phyloP scores from a whole-genome alignment of 2,329 filamentous ascomycete genomes.

The Cordyceps pruinosa region DNA sequence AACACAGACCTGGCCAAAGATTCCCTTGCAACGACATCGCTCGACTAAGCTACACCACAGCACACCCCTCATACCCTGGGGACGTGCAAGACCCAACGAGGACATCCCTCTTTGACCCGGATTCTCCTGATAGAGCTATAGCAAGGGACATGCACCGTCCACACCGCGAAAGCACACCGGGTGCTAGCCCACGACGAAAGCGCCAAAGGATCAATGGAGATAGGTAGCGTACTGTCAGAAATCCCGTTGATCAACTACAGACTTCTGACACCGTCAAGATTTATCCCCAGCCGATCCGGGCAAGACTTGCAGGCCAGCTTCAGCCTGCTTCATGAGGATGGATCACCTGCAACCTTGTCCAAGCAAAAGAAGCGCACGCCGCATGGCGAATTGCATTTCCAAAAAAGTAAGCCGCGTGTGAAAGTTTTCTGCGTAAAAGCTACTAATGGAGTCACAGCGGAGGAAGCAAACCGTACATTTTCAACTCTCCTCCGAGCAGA shows the following conservation, averaged over 20 bases:
- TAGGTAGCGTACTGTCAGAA: conserved; percentile 37
- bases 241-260: neutral
- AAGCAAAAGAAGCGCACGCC: conserved; percentile 77
- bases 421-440: neutral
- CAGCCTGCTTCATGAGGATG: conserved; percentile 84
- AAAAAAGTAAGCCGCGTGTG: conserved; percentile 63
- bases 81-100: conserved; percentile 32
- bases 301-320: conserved; percentile 93
- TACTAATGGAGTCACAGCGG: conserved; percentile 43
- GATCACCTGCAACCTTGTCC: conserved; percentile 84
- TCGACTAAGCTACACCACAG: too few relatives aligned
- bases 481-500: conserved; percentile 82
- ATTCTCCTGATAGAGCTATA: conserved; percentile 44
- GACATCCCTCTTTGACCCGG: conserved; percentile 38
- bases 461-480: conserved; percentile 92
- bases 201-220: conserved; percentile 55
- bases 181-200: conserved; percentile 50
- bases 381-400: conserved; percentile 87
- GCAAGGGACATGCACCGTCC: conserved; percentile 45
- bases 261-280: conserved; percentile 47
- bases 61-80: too few relatives aligned
- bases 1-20: too few relatives aligned
- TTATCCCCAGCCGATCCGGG: conserved; percentile 89
- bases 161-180: conserved; percentile 45
- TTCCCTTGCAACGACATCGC: too few relatives aligned